A percentile compares a stretch with the other conserved stretches of the same genome.
Evolutionary conservation across 306 rosid species (phyloP).

Genomic region (Casuarina glauca): DNA sequence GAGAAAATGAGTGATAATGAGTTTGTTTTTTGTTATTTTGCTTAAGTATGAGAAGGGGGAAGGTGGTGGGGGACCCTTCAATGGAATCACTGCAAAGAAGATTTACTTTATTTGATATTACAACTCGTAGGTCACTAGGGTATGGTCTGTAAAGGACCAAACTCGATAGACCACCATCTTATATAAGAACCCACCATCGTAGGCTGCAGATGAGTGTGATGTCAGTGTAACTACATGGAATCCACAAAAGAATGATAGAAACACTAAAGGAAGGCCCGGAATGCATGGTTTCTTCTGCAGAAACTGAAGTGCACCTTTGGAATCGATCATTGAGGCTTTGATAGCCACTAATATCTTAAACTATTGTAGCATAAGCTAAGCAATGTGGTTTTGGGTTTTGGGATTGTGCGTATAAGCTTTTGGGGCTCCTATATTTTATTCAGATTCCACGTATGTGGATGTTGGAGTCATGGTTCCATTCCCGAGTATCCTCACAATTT

Average conservation of each 20-base stretch:
- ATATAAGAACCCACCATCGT: conserved; percentile 16
- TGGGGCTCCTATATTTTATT: background rate
- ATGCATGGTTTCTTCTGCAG: background rate
- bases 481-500: background rate
- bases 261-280: background rate
- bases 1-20: too few relatives aligned
- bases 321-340: background rate
- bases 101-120: too few relatives aligned
- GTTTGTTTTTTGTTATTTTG: too few relatives aligned
- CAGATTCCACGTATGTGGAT: conserved; percentile 1
- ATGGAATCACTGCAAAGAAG: conserved; percentile 26
- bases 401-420: background rate
- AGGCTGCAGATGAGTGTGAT: conserved; percentile 22
- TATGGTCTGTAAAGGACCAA: background rate
- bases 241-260: conserved; percentile 18
- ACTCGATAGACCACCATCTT: background rate
- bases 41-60: too few relatives aligned
- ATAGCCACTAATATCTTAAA: too few relatives aligned
- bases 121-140: too few relatives aligned
- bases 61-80: conserved; percentile 22
- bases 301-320: conserved; percentile 1
- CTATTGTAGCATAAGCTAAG: too few relatives aligned
- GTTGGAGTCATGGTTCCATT: conserved; percentile 13
- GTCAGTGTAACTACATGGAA: conserved; percentile 35
- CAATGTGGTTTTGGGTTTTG: background rate